Percentiles rank a stretch among this genome's conserved stretches.
phyloP scores from a whole-genome alignment of 2,329 filamentous ascomycete species.

The Camillea tinctor region DNA sequence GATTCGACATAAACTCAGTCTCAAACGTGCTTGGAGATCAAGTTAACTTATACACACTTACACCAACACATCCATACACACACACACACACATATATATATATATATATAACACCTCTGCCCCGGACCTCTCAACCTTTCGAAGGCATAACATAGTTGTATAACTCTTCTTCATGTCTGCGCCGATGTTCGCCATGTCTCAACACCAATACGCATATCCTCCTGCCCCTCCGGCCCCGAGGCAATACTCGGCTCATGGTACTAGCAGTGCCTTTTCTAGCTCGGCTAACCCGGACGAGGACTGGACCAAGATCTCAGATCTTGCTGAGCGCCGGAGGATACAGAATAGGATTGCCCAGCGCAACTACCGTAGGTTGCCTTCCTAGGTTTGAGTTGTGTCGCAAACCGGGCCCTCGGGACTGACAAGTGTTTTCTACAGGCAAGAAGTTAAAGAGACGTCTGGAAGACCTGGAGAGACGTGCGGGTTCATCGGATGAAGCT shows the following conservation, averaged over 20 bases:
- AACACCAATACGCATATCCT: conserved; percentile 43
- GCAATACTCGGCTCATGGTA: conserved; percentile 71
- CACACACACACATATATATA: background rate
- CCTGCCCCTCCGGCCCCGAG: conserved; percentile 48
- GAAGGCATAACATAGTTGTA: background rate
- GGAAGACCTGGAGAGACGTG: conserved; percentile 79
- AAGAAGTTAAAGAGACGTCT: conserved; percentile 91
- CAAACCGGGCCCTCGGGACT: background rate
- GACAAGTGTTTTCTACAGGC: conserved; percentile 49
- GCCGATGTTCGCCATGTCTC: conserved; percentile 44
- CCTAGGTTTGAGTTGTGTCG: conserved; percentile 5
- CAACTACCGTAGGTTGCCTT: conserved; percentile 73
- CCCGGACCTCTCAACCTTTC: background rate
- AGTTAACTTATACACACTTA: background rate
- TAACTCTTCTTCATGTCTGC: conserved; percentile 11
- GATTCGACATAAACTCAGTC: conserved; percentile 16
- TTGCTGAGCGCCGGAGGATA: conserved; percentile 89
- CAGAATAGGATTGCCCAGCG: conserved; percentile 97
- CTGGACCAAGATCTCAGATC: conserved; percentile 98
- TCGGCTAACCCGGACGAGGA: conserved; percentile 96
- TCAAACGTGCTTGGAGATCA: background rate
- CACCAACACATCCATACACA: background rate
- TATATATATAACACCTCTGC: background rate
- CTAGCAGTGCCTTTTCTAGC: conserved; percentile 91
- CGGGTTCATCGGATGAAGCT: conserved; percentile 53